A percentile compares a stretch with the other conserved stretches of the same genome.
Conservation (phyloP, 495 filamentous ascomycete species). For the Penicillium arizonense region DNA sequence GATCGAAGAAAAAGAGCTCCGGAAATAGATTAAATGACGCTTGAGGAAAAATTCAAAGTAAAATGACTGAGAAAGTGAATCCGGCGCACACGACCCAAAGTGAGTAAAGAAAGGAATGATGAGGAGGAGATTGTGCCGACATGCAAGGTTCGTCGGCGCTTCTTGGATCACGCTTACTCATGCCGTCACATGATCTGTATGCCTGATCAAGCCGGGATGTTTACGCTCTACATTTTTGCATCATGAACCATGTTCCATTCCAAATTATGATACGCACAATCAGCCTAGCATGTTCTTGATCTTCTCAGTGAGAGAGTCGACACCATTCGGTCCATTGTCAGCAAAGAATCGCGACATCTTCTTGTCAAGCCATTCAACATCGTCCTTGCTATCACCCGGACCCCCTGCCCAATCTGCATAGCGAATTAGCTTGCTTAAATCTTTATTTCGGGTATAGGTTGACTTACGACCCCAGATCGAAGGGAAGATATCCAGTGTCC, state of each 20-base stretch:
- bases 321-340: slow-evolving; percentile 10
- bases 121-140: slow-evolving; percentile 4
- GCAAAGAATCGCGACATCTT: slow-evolving; percentile 52
- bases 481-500: slow-evolving; percentile 55
- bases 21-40: not conserved
- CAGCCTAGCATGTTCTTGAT: slow-evolving; percentile 5
- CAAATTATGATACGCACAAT: not conserved
- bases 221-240: too few species aligned
- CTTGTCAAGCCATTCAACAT: slow-evolving; percentile 65
- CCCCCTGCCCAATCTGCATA: slow-evolving; percentile 56
- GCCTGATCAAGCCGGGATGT: too few species aligned
- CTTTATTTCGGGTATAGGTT: not conserved
- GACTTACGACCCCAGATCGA: slow-evolving; percentile 68
- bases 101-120: slow-evolving; percentile 8
- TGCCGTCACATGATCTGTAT: slow-evolving; percentile 11
- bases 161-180: slow-evolving; percentile 17
- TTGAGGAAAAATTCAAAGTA: not conserved
- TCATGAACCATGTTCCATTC: not conserved
- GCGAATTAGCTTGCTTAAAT: slow-evolving; percentile 8
- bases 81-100: slow-evolving; percentile 2
- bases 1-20: not conserved
- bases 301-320: slow-evolving; percentile 7
- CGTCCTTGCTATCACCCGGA: slow-evolving; percentile 60
- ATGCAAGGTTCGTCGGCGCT: slow-evolving; percentile 14
- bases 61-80: not conserved